These are phyloP conservation scores for Pseudogymnoascus sp. DNA, from an alignment of 2,329 filamentous ascomycete genomes.

Conservation along the genomic window DNA sequence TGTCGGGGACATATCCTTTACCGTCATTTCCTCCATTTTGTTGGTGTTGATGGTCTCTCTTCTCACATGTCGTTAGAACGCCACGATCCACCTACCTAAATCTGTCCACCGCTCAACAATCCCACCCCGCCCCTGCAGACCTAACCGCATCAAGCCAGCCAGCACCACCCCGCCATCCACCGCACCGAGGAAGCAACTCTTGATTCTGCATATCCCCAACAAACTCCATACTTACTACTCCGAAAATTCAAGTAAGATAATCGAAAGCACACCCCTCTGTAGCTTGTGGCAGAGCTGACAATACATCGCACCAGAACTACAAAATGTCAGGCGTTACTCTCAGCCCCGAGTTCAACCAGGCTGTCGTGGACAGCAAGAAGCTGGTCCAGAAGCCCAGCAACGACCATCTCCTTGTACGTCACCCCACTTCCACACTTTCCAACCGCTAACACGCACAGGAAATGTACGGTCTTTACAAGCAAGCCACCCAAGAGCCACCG, in stretches of 20 bases:
- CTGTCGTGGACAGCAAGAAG: constrained; percentile 59
- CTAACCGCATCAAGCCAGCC: neutral
- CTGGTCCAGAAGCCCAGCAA: constrained; percentile 57
- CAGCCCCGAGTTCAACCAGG: constrained; percentile 42
- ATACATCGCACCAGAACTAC: neutral
- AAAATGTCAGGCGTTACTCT: constrained; percentile 1
- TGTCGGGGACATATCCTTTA: neutral
- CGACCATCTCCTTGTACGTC: constrained; percentile 49
- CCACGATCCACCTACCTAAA: neutral
- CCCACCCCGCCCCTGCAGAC: neutral
- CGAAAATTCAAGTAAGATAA: neutral
- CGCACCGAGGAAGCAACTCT: neutral
- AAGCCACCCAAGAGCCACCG: constrained; percentile 32
- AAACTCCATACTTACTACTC: neutral
- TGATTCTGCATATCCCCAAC: neutral
- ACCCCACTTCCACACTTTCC: neutral
- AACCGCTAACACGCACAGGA: neutral
- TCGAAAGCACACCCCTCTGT: neutral
- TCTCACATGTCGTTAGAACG: constrained; percentile 3
- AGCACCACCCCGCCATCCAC: constrained; percentile 4
- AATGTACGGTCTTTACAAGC: constrained; percentile 42
- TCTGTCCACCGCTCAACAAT: constrained; percentile 7
- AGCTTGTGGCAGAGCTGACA: neutral
- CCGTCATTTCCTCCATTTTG: neutral
- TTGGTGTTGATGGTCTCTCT: neutral